Percentiles rank a stretch among this genome's conserved stretches.
Conservation (phyloP, 345 rosid species). For the Syzygium aromaticum region DNA sequence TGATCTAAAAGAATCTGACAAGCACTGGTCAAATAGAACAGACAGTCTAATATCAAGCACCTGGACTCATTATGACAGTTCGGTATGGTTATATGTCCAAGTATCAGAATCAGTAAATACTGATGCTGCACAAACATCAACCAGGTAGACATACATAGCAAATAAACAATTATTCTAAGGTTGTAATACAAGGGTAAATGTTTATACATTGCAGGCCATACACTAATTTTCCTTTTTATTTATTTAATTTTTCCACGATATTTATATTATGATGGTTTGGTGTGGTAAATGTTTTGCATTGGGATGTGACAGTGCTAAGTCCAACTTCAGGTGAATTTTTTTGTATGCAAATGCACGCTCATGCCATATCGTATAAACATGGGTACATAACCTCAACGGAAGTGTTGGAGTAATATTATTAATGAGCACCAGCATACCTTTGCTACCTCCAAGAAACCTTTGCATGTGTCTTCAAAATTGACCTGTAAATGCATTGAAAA, state of each 20-base stretch:
- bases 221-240: background rate
- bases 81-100: background rate
- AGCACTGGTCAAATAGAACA: background rate
- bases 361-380: background rate
- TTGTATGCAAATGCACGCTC: background rate
- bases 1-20: background rate
- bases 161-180: background rate
- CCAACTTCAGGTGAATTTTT: background rate
- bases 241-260: background rate
- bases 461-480: slow-evolving; percentile 98
- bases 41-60: background rate
- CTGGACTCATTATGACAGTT: background rate
- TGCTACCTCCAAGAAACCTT: slow-evolving; percentile 94
- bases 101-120: background rate
- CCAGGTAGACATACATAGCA: background rate
- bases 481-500: slow-evolving; percentile 34
- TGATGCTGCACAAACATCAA: background rate
- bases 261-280: background rate
- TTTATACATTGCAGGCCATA: background rate
- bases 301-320: background rate
- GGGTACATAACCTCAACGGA: background rate
- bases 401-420: background rate
- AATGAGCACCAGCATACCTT: slow-evolving; percentile 43
- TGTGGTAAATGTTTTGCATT: background rate
- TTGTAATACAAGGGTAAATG: background rate